Evolutionary conservation across 2,329 filamentous ascomycete genomes (phyloP).

Genomic region (Cordyceps farinosa): DNA sequence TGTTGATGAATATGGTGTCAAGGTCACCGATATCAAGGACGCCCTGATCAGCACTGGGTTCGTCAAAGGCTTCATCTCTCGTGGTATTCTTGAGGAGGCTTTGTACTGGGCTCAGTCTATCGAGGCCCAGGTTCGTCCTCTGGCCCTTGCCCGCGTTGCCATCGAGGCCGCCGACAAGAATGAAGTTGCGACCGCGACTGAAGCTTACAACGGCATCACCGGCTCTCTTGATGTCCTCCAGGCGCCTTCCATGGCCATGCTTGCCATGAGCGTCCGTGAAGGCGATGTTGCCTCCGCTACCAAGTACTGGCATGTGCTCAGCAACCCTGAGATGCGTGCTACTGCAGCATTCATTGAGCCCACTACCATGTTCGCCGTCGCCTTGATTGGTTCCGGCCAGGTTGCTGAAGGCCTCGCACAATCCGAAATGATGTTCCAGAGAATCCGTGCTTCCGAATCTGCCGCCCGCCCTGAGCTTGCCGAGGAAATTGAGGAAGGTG

Average conservation of each 20-base stretch:
- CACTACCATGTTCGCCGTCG: constrained; percentile 84
- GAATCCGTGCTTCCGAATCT: constrained; percentile 63
- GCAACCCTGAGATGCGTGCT: constrained; percentile 56
- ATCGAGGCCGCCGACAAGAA: constrained; percentile 76
- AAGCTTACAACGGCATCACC: constrained; percentile 60
- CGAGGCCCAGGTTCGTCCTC: constrained; percentile 53
- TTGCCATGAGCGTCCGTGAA: constrained; percentile 80
- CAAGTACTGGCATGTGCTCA: constrained; percentile 75
- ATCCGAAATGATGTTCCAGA: constrained; percentile 81
- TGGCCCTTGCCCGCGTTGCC: constrained; percentile 70
- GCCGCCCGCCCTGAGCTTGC: constrained; percentile 53
- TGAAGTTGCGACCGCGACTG: constrained; percentile 63
- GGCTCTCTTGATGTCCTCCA: constrained; percentile 47
- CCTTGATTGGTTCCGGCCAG: constrained; percentile 80
- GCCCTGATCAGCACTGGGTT: constrained; percentile 71
- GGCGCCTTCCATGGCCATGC: constrained; percentile 70
- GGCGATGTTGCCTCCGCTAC: constrained; percentile 75
- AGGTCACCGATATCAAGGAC: constrained; percentile 63
- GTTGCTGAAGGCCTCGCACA: constrained; percentile 76
- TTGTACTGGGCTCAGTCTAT: constrained; percentile 68
- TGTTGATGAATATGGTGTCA: constrained; percentile 56
- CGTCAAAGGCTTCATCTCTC: constrained; percentile 71
- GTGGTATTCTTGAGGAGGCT: constrained; percentile 68
- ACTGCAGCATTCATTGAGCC: constrained; percentile 74
- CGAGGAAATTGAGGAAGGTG: constrained; percentile 83